Conservation (phyloP, 2,329 filamentous ascomycete genomes). For the Fusarium proliferatum region DNA sequence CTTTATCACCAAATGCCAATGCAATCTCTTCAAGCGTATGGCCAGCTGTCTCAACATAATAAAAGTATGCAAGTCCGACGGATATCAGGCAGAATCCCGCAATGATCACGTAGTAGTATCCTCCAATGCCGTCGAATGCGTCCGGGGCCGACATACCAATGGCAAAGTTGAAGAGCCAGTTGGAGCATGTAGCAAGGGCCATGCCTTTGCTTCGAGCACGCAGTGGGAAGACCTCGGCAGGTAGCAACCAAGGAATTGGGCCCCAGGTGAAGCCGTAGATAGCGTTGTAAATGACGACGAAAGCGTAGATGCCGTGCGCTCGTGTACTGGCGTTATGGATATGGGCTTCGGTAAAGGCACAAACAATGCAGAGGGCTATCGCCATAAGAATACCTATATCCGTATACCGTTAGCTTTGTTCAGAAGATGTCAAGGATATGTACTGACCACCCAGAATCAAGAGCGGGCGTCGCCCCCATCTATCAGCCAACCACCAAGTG, state of each 20-base stretch:
- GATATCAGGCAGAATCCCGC: no score
- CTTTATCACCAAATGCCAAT: no score
- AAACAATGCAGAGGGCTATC: neutral
- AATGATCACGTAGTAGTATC: no score
- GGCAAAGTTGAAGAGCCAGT: slow-evolving; percentile 50
- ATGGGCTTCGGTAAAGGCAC: neutral
- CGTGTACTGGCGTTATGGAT: neutral
- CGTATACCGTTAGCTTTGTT: neutral
- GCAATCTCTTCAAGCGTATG: no score
- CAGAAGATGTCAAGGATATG: neutral
- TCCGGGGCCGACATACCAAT: no score
- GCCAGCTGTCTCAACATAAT: no score
- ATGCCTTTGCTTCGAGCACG: neutral
- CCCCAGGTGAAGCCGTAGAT: neutral
- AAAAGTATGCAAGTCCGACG: no score
- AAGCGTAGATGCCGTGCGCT: neutral
- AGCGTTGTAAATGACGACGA: neutral
- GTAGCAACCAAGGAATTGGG: neutral
- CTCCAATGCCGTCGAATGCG: no score
- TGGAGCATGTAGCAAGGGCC: slow-evolving; percentile 18
- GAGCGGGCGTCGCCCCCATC: neutral
- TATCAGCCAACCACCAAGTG: neutral
- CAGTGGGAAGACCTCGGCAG: neutral
- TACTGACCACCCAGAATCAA: neutral
- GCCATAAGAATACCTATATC: neutral